Evolutionary conservation across 768 basidiomycete genomes (phyloP).

Genomic region (Termitomyces sp.): DNA sequence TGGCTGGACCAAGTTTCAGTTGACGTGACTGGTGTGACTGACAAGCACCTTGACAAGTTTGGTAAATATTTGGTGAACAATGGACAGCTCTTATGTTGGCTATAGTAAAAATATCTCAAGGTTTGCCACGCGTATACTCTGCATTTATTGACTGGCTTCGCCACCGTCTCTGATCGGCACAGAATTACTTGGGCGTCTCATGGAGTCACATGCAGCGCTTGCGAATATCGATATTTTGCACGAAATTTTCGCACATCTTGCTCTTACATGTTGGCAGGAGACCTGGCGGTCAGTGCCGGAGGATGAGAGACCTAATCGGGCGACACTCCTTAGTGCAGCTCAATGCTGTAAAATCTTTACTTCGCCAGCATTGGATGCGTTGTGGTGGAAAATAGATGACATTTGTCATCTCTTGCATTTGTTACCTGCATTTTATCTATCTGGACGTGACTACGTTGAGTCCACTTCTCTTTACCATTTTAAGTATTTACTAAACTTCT

Average conservation of each 20-base stretch:
- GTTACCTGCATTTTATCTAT: slow-evolving; percentile 2
- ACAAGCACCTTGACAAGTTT: no score
- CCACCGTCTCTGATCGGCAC: background rate
- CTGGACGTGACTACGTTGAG: background rate
- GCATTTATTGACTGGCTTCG: background rate
- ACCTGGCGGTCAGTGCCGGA: background rate
- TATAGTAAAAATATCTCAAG: background rate
- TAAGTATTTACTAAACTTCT: background rate
- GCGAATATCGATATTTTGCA: slow-evolving; percentile 4
- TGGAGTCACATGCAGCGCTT: background rate
- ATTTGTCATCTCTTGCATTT: slow-evolving; percentile 3
- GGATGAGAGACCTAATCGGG: background rate
- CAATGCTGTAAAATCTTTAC: slow-evolving; percentile 4
- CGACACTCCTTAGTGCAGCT: slow-evolving; percentile 2
- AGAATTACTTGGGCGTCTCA: background rate
- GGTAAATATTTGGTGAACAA: no score
- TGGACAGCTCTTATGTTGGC: no score
- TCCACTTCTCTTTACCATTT: background rate
- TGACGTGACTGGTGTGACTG: no score
- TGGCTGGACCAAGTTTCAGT: no score
- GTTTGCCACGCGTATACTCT: background rate
- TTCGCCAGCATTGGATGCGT: slow-evolving; percentile 3
- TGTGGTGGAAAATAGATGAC: slow-evolving; percentile 8
- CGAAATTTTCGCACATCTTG: slow-evolving; percentile 7
- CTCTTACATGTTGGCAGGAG: background rate